Evolutionary conservation across 1,284 basidiomycete genomes (phyloP).

Genomic region (Tilletia horrida): DNA sequence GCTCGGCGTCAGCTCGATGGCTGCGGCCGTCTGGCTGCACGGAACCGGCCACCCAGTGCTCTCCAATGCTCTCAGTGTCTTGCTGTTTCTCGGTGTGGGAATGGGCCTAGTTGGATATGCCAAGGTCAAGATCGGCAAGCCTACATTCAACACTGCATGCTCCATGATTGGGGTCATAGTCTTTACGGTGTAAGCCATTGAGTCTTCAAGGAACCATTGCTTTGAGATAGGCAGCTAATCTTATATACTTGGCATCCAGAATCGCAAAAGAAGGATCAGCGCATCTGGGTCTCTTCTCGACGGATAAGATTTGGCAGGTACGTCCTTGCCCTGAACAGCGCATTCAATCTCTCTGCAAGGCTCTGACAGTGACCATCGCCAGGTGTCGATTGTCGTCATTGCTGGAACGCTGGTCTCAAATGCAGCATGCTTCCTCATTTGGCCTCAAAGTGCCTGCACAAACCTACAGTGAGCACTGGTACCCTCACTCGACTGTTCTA

Average conservation of each 20-base stretch:
- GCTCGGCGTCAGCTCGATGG: conserved; percentile 72
- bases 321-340: conserved; percentile 5
- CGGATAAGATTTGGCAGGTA: conserved; percentile 52
- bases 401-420: conserved; percentile 76
- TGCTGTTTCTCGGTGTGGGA: conserved; percentile 71
- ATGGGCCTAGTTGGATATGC: conserved; percentile 79
- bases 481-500: neutral
- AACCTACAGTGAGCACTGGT: conserved; percentile 66
- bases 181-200: conserved; percentile 30
- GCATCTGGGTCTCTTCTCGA: conserved; percentile 58
- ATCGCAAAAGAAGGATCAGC: conserved; percentile 86
- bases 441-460: conserved; percentile 77
- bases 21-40: conserved; percentile 53
- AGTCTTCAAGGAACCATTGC: neutral
- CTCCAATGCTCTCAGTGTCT: conserved; percentile 54
- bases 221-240: neutral
- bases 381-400: conserved; percentile 70
- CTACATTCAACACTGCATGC: conserved; percentile 82
- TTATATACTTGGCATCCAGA: neutral
- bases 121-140: conserved; percentile 84
- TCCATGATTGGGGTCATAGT: conserved; percentile 43
- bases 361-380: conserved; percentile 59
- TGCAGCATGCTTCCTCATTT: conserved; percentile 74
- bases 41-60: conserved; percentile 59
- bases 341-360: too few relatives aligned